Evolutionary conservation across 2,329 filamentous ascomycete species (phyloP), one percentile per base, ranked within the genome.

Genomic region (Torrubiella hemipterigena): DNA sequence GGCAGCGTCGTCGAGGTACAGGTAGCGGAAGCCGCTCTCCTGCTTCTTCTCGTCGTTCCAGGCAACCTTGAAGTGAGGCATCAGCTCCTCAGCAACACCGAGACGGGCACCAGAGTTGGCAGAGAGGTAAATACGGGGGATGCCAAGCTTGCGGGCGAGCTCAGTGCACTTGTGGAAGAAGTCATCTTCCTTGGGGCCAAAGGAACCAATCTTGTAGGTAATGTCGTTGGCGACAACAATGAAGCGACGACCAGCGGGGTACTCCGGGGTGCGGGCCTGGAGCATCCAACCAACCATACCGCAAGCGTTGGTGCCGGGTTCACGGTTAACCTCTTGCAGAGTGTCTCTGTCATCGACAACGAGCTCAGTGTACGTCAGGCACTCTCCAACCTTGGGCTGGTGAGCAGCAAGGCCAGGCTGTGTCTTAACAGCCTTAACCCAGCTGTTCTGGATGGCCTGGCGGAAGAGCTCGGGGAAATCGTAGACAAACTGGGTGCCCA

Each of bases 161-260:
- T 98, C 87, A 8, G 91, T 96, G 65, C 91, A 98, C 71, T 96
- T 95, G 70, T 93, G 73, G 77, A 98, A 98, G 75, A 94, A 98
- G 48, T 83, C 81, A 59, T 98, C 91, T 65, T 98, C 91, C 61
- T 81, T 79, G 24, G 91, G 91, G 31, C 91, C 91, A 55, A 98
- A 98, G 3, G 85, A 94, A 50, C 91, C 91, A 55, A 96, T 98
- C 70, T 93, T 93, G 73, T 85, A 96, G 13, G 91, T 98, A 56
- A 98, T 98, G 52, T 98, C 91, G 70, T 98, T 98, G 69, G 91
- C 87, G 40, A 98, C 80, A 42, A 98, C 84, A 53, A 98, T 77
- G 61, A 96, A 95, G 51, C 83, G 83, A 44, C 91, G 77, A 37
- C 91, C 91, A 42, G 75, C 73, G 36, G 91, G 89, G 55, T 98